These are phyloP conservation scores for Leishmania arabica DNA, from an alignment of 208 protist genomes.

Conservation along the genomic window DNA sequence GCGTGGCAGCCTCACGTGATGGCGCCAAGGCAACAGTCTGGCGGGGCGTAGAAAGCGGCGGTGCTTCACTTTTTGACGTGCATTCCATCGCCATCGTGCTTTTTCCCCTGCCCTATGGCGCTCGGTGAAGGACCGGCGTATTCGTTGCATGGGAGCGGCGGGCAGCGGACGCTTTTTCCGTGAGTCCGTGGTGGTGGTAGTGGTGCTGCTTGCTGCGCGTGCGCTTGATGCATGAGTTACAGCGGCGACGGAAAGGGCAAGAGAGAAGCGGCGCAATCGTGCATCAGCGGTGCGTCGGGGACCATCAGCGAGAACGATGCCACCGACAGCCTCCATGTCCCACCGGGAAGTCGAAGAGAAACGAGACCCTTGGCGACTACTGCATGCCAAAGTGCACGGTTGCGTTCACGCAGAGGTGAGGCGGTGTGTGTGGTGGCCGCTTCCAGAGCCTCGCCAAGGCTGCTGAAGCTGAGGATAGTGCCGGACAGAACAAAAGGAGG, in stretches of 20 bases:
- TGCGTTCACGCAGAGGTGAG: not conserved
- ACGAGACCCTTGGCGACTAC: not conserved
- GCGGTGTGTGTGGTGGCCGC: not conserved
- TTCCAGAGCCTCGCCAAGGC: not conserved
- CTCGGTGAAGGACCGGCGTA: not conserved
- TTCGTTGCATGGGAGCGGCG: not conserved
- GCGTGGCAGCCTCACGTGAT: not conserved
- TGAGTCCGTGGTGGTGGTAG: not conserved
- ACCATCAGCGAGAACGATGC: not conserved
- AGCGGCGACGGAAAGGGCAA: not conserved
- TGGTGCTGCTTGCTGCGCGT: not conserved
- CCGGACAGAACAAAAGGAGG: not conserved
- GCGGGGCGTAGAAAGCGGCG: not conserved
- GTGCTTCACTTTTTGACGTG: not conserved
- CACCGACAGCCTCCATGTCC: not conserved
- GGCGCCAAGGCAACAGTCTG: not conserved
- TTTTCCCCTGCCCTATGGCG: constrained; percentile 1
- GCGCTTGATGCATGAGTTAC: not conserved
- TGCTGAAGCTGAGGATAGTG: not conserved
- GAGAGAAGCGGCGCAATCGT: not conserved
- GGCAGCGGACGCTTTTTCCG: not conserved
- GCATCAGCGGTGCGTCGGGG: no score
- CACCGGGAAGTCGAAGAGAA: not conserved
- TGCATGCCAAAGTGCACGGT: not conserved
- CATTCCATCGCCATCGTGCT: not conserved